Evolutionary conservation across 192 early-diverging fungal species (phyloP).

Genomic region (Linnemannia schmuckeri): DNA sequence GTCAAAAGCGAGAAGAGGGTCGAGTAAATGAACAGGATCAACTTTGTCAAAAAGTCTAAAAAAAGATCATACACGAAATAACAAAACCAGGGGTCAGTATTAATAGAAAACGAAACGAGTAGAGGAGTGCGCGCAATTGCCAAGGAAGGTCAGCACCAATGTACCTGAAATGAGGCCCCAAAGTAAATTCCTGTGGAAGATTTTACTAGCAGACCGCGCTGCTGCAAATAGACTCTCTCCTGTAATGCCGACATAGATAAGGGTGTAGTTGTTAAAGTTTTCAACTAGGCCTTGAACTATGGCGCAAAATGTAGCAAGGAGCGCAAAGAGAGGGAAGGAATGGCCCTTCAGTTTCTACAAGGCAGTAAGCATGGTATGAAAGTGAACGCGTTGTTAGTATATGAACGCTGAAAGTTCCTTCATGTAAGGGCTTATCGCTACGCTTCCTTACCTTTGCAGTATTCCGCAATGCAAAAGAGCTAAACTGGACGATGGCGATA

Average conservation of each 20-base stretch:
- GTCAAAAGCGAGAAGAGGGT: slow-evolving; percentile 66
- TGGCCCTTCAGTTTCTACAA: slow-evolving; percentile 43
- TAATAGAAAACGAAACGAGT: background rate
- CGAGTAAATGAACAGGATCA: slow-evolving; percentile 72
- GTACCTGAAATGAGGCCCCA: slow-evolving; percentile 71
- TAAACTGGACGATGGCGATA: slow-evolving; percentile 67
- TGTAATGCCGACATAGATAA: slow-evolving; percentile 79
- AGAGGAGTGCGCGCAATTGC: no score
- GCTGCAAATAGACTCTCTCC: slow-evolving; percentile 73
- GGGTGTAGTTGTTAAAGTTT: slow-evolving; percentile 74
- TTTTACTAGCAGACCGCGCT: slow-evolving; percentile 69
- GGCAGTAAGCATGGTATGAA: background rate
- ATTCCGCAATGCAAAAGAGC: slow-evolving; percentile 58
- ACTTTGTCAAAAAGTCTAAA: slow-evolving; percentile 65
- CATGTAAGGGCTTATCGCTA: no score
- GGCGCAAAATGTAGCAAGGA: slow-evolving; percentile 44
- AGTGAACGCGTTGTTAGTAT: background rate
- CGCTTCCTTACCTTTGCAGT: slow-evolving; percentile 62
- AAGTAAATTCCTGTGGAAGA: slow-evolving; percentile 83
- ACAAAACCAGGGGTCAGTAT: background rate
- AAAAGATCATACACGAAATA: background rate
- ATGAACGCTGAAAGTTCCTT: no score
- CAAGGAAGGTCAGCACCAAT: background rate
- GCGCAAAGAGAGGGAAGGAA: slow-evolving; percentile 57
- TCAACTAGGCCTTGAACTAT: slow-evolving; percentile 62